A percentile compares a stretch with the other conserved stretches of the same genome.
These are phyloP conservation scores for Helianthus tuberosus DNA, from an alignment of 129 eudicot species.

Conservation along the genomic window DNA sequence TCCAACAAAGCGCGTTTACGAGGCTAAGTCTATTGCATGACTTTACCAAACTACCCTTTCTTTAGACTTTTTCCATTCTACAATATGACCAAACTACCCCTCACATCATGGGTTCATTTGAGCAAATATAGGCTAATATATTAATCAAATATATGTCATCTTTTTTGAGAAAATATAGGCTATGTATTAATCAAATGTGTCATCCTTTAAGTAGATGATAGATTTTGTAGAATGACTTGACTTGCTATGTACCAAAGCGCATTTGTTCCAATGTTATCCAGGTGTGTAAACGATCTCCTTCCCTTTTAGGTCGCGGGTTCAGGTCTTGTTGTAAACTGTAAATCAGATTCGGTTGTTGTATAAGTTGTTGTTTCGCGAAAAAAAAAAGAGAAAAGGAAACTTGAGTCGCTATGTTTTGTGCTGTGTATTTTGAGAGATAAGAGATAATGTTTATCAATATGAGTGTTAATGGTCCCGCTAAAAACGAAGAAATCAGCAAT, in stretches of 20 bases:
- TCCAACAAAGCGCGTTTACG: slow-evolving; percentile 40
- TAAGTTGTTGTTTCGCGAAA: no score
- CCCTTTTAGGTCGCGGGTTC: no score
- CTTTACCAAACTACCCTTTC: slow-evolving; percentile 22
- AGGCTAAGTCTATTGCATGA: slow-evolving; percentile 26
- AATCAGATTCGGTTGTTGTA: no score
- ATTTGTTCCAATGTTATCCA: no score
- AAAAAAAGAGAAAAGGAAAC: no score
- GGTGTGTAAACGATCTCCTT: no score
- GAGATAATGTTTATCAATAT: no score
- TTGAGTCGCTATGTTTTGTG: no score
- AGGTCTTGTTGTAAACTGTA: no score
- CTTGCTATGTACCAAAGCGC: no score
- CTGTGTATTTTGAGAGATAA: no score
- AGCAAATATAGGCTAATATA: background rate
- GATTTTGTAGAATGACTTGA: background rate
- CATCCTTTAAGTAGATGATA: background rate
- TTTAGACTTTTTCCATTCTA: background rate
- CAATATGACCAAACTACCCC: slow-evolving; percentile 15
- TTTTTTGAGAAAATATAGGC: background rate
- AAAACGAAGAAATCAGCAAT: no score
- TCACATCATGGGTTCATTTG: background rate
- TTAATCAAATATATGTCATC: background rate
- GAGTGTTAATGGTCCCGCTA: background rate
- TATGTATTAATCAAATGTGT: background rate